Conservation (phyloP, 2,329 filamentous ascomycete genomes). For the Ophiostoma novo-ulmi region DNA sequence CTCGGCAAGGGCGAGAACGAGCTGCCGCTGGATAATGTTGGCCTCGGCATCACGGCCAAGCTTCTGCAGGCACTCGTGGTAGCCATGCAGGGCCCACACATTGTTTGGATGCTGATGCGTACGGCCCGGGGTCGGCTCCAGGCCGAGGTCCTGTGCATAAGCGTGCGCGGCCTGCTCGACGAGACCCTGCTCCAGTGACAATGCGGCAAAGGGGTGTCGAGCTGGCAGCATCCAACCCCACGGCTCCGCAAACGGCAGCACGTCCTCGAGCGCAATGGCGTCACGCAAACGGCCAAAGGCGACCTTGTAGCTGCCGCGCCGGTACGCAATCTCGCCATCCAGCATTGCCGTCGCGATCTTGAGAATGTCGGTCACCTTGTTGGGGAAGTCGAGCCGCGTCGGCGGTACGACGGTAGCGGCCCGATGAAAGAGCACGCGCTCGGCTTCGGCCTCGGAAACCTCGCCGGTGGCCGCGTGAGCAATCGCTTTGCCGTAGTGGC, state of each 20-base stretch:
- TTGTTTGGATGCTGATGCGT: conserved; percentile 51
- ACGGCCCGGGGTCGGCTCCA: conserved; percentile 30
- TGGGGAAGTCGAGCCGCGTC: conserved; percentile 26
- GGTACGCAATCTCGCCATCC: conserved; percentile 56
- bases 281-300: conserved; percentile 47
- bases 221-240: conserved; percentile 59
- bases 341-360: conserved; percentile 47
- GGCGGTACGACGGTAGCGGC: conserved; percentile 36
- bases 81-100: conserved; percentile 56
- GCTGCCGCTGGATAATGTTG: conserved; percentile 14
- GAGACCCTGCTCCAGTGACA: conserved; percentile 49
- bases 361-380: conserved; percentile 27
- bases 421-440: conserved; percentile 15
- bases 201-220: conserved; percentile 51
- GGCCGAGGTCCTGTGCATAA: conserved; percentile 44
- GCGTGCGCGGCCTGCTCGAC: conserved; percentile 41
- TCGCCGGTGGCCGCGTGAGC: conserved; percentile 46
- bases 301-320: conserved; percentile 44
- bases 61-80: conserved; percentile 50
- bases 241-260: conserved; percentile 51
- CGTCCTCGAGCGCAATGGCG: conserved; percentile 47
- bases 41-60: conserved; percentile 34
- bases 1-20: conserved; percentile 10
- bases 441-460: conserved; percentile 37
- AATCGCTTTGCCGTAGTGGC: conserved; percentile 50